These are phyloP conservation scores for Russula virescens DNA, from an alignment of 768 basidiomycete species.

Conservation along the genomic window DNA sequence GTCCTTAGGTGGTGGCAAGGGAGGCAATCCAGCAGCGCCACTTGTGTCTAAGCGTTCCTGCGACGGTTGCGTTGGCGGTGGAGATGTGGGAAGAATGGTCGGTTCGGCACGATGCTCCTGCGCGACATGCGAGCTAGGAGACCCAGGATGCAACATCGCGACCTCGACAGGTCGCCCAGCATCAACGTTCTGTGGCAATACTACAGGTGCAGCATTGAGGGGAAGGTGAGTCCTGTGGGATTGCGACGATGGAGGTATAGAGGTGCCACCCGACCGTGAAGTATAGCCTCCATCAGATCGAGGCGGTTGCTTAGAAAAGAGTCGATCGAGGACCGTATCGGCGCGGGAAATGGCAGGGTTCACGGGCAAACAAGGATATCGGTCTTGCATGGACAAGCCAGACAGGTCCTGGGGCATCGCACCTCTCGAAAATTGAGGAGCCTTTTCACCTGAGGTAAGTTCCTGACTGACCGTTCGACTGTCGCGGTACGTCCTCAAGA, in stretches of 20 bases:
- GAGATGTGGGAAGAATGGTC: not conserved
- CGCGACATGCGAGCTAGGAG: not conserved
- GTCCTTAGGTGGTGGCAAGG: not conserved
- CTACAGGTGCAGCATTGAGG: constrained; percentile 7
- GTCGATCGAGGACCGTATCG: constrained; percentile 16
- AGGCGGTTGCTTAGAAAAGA: constrained; percentile 10
- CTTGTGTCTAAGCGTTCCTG: not conserved
- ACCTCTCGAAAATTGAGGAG: not conserved
- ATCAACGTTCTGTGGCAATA: constrained; percentile 7
- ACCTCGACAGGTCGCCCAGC: constrained; percentile 13
- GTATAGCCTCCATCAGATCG: constrained; percentile 6
- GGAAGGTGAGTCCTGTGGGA: constrained; percentile 17
- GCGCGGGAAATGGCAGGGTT: not conserved
- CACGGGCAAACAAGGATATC: not conserved
- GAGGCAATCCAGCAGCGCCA: not conserved
- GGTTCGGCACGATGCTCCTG: not conserved
- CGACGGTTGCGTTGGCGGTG: not conserved
- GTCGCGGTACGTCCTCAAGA: constrained; percentile 30
- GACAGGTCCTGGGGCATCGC: not conserved
- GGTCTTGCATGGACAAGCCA: not conserved
- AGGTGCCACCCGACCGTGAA: constrained; percentile 1
- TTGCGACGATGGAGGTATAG: constrained; percentile 4
- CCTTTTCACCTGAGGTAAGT: not conserved
- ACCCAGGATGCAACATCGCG: not conserved
- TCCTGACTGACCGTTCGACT: not conserved